Base-by-base conservation (phyloP, 2,329 filamentous ascomycete species). In the Aureobasidium leucospermi region DNA sequence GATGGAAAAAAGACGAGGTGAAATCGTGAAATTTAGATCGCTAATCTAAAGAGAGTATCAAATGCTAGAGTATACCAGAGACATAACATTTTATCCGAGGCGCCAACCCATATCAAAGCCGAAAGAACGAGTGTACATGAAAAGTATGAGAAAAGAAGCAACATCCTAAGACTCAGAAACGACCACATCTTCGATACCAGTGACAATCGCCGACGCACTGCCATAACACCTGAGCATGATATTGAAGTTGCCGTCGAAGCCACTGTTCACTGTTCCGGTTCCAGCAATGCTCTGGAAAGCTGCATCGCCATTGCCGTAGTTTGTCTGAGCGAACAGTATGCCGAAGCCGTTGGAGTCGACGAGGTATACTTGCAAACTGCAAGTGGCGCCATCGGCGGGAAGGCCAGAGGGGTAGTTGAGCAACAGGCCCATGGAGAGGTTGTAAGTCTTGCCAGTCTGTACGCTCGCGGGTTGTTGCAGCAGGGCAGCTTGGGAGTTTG, bases 171-270 rank as follows among this genome's bases (percentile, higher is more conserved):
- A 56, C 52, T 28, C 52, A 10, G 36, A n/a, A 45, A 56, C 36
- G 39, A 45, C 39, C 16, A 57, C 53, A 47, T 58, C 55, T 28
- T 58, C 55, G 10, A 58, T 36, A n/a, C 55, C 55, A 9, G 36
- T 45, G n/a, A 49, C 55, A 31, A 58, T 58, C 29, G 55, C 34
- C 23, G 6, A 10, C 34, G 31, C 16, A 9, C 55, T 23, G 45
- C 55, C 55, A 49, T 58, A 58, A 49, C 55, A 58, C 29, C 55
- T 58, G 10, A 58, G 32, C 45, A 58, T 10, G 36, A 58, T 58
- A 19, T 58, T 23, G 19, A 58, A 49, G 2, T 29, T 10, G 28
- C 55, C 55, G 7, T 28, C 6, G 36, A 58, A 58, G 2, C 43
- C 55, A 41, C 34, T 48, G 36, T 58, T 49, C 2, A 49, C 45